Evolutionary conservation across 2,329 filamentous ascomycete genomes (phyloP).

Genomic region (Aurifilum marmelostoma): DNA sequence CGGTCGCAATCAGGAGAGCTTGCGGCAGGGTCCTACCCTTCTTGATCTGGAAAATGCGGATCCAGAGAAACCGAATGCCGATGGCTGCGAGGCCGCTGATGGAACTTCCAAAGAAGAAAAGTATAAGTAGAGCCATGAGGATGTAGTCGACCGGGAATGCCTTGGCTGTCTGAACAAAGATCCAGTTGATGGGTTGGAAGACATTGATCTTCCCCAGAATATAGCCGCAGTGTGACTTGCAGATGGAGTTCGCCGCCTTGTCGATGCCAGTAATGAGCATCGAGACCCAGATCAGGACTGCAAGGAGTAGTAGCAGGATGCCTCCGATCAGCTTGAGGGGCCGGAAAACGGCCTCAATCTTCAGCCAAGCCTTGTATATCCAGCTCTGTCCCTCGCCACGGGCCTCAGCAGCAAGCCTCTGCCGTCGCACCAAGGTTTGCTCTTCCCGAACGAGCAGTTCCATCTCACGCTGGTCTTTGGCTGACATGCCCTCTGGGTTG

Average conservation of each 20-base stretch:
- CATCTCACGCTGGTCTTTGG: conserved; percentile 86
- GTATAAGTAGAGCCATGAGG: conserved; percentile 79
- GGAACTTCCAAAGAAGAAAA: conserved; percentile 87
- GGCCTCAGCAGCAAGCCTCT: conserved; percentile 83
- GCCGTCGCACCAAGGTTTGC: conserved; percentile 85
- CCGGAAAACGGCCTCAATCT: conserved; percentile 78
- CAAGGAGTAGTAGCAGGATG: conserved; percentile 72
- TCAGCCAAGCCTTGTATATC: conserved; percentile 77
- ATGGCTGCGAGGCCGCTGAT: conserved; percentile 84
- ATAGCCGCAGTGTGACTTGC: conserved; percentile 89
- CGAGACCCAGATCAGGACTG: conserved; percentile 79
- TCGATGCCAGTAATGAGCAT: conserved; percentile 97
- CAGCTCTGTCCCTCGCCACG: conserved; percentile 76
- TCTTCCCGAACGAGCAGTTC: conserved; percentile 88
- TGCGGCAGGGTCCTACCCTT: conserved; percentile 89
- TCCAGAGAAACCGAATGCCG: conserved; percentile 95
- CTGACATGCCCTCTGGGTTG: conserved; percentile 71
- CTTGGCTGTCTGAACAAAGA: conserved; percentile 78
- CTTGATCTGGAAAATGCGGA: conserved; percentile 88
- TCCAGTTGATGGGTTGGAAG: conserved; percentile 93
- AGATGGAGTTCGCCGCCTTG: conserved; percentile 94
- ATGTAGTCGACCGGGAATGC: conserved; percentile 92
- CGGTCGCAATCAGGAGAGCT: conserved; percentile 86
- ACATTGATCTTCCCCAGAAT: conserved; percentile 85
- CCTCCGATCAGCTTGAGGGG: conserved; percentile 89